Evolutionary conservation across 2,329 filamentous ascomycete species (phyloP), one percentile per base, ranked within the genome.

Genomic region (Pseudogymnoascus sp.): DNA sequence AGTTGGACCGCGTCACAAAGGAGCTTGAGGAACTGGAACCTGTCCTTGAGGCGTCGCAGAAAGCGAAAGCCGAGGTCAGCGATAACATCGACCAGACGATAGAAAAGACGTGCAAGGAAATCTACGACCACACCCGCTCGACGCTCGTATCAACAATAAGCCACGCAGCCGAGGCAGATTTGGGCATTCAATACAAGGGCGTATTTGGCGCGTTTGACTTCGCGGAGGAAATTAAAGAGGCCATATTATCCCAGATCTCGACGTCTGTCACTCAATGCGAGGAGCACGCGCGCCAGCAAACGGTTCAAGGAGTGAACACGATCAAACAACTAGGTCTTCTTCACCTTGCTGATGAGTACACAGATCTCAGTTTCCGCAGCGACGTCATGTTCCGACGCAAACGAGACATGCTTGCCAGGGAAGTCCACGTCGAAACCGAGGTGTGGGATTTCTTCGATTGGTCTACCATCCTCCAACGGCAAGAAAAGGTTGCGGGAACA

Each of bases 371-470:
- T 68, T 97, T 99, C 85, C 86, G 89, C 31, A 86, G 91, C 1
- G 92, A 97, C 70, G 86, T 93, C 72, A 98, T 99, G 95, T 99
- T 98, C 81, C 87, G 86, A 65, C 87, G 90, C 66, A 89, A 89
- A 71, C 85, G 87, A 65, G 91, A 99, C 74, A 85, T 86, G 1
- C 79, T 96, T 41, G 92, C 91, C 5, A 86, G 91, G 67, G 88
- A 96, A 72, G 87, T 98, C 14, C 87, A 97, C 65, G 87, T 96
- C 19, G 86, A 95, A 62, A 90, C 95, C 3, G 93, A 99, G 72
- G 70, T 96, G 0, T 89, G 83, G 83, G 95, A 99, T 77, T 98
- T 99, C 80, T 90, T 99, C 70, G 95, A 99, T 75, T 82, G 92
- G 75, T 82, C 86, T 16, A 89, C 86, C 10, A 78, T 98, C 5